Conservation (phyloP, 2,329 filamentous ascomycete species). For the Colletotrichum sublineola region DNA sequence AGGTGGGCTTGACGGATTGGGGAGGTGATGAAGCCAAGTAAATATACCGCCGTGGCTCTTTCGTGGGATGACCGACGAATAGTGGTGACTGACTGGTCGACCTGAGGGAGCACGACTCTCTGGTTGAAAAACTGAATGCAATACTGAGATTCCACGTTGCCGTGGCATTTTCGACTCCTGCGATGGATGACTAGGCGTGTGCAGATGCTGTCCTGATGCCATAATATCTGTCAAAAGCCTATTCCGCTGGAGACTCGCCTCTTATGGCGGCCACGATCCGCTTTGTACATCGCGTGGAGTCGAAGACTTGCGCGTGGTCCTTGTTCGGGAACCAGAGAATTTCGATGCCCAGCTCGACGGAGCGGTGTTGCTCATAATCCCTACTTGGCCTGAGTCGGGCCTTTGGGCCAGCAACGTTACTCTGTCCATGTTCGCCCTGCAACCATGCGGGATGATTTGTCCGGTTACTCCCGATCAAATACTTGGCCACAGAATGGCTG, state of each 20-base stretch:
- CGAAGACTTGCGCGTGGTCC: conserved; percentile 75
- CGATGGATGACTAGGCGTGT: not conserved
- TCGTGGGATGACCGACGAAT: conserved; percentile 4
- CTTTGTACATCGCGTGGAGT: conserved; percentile 49
- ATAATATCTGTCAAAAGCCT: not conserved
- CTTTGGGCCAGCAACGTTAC: conserved; percentile 35
- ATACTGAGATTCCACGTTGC: not conserved
- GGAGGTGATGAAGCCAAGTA: conserved; percentile 60
- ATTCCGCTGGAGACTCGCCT: not conserved
- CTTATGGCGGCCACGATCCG: conserved; percentile 49
- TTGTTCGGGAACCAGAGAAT: conserved; percentile 71
- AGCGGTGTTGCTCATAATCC: conserved; percentile 18
- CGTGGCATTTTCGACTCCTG: not conserved
- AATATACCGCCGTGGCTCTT: not conserved
- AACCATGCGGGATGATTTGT: conserved; percentile 37
- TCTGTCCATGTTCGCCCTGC: conserved; percentile 41
- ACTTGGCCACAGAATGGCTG: conserved; percentile 68
- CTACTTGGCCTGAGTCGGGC: not conserved
- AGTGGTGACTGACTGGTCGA: not conserved
- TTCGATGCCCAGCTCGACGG: conserved; percentile 59
- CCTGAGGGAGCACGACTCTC: not conserved
- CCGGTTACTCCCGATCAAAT: conserved; percentile 55
- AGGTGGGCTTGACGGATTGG: conserved; percentile 75
- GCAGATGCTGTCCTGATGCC: not conserved
- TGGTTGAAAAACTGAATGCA: not conserved